Base-by-base conservation (phyloP, 306 rosid species). In the Prunus mongolica region DNA sequence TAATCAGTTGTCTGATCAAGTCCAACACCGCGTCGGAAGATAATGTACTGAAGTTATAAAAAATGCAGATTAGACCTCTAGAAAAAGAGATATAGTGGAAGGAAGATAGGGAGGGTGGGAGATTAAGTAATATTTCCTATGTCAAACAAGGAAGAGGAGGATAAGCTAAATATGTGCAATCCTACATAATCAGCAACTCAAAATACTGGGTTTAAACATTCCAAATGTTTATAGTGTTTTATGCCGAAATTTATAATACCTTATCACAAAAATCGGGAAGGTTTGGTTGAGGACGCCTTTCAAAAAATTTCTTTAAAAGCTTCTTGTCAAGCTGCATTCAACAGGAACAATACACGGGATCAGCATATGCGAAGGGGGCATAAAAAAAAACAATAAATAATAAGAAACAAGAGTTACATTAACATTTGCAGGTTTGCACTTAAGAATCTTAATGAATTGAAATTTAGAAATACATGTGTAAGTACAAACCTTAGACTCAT, bases 21-120 rank as follows among this genome's bases (percentile, higher is more conserved):
- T 73, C 99, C 99, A 46, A 92, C 83, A 56, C 99, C 97, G 61
- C 97, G 97, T 65, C 97, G 87, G 73, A 95, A 95, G 79, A 95
- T 88, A 75, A 95, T 80, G 72, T 95, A 95, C 99, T 95, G 78
- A 55, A 76, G 19, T 67, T 38, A 54, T 79, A 83, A 83, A 84
- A 10, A 76, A 46, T 49, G 51, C 60, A 27, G 24, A 73, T 73
- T 73, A 73, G 69, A 45, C 18, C 44, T 38, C 76, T 55, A 32
- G 8, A 60, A 14, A 25, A 14, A 60, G 2, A 25, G 28, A 25
- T 15, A 24, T 9, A 62, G 20, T 6, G 67, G 49, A 64, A 34
- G 46, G 47, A 18, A 20, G 32, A 38, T 2, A 52, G 22, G 60
- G 75, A 34, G 20, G 44, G 15, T 22, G 67, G 67, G 47, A 34